Base-by-base conservation (phyloP, 1,284 basidiomycete species). In the Ceratobasidium papillatum region DNA sequence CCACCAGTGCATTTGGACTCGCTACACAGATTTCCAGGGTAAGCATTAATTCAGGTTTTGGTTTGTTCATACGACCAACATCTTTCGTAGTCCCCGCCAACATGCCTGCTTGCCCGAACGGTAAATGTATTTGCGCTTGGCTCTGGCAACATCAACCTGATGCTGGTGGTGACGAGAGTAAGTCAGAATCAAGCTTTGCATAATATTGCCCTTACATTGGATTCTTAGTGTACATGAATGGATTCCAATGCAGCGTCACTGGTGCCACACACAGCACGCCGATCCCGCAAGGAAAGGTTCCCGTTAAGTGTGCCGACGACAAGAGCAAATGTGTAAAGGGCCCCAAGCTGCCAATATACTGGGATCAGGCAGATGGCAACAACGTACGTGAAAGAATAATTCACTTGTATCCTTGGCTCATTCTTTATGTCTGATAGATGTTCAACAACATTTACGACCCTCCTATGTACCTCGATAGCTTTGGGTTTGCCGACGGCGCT, bases 231-330 rank as follows among this genome's bases (percentile, higher is more conserved):
- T 93, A 91, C 83, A 91, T 92, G 88, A 90, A 87, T 63, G 88
- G 88, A 25, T 93, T 92, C 85, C 87, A 88, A 77, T 93, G 92
- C 84, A 86, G 87, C 56, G 83, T 93, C 58, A 87, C 88, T 0
- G 85, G 85, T 54, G 82, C 89, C 0, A 73, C 75, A 32, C 86
- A 83, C 5, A 88, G 87, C 25, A 84, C 77, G 9, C 81, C 85
- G 0, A 79, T 91, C 25, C 88, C 87, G 3, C 83, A 84, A 32
- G 82, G 89, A 17, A 74, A 78, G 30, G 77, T 80, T 3, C 79
- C 83, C 0, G 75, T 74, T 3, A 76, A 79, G 36, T 84, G 83
- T 75, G 76, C 64, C 9, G 75, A 63, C 56, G 78, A 81, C 63
- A 61, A 78, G n/a, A 51, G 58, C 27, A 76, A 72, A 3, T 83